These are phyloP conservation scores for Euphorbia peplus DNA, from an alignment of 345 rosid genomes.

Conservation along the genomic window DNA sequence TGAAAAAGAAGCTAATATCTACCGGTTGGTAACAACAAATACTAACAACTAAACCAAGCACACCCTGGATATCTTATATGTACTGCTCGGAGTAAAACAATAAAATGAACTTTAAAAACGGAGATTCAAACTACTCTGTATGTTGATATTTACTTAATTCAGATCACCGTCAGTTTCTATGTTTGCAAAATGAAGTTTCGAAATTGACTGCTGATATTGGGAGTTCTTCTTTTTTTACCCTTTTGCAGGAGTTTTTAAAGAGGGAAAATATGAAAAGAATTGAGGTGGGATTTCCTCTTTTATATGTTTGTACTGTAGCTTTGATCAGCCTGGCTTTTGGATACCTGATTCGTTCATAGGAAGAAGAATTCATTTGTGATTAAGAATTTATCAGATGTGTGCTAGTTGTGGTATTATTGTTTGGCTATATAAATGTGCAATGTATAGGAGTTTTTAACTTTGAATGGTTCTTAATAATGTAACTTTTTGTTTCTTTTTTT, in stretches of 20 bases:
- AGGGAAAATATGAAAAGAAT: constrained; percentile 24
- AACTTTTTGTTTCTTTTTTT: no score
- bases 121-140: no score
- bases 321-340: constrained; percentile 36
- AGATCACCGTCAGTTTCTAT: background rate
- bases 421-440: no score
- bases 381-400: background rate
- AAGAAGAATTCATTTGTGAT: background rate
- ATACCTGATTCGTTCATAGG: constrained; percentile 32
- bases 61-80: no score
- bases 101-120: no score
- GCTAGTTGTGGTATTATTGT: background rate
- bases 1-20: no score
- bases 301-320: constrained; percentile 42
- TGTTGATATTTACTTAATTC: background rate
- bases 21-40: no score
- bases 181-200: background rate
- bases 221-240: background rate
- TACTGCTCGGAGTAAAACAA: no score
- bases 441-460: no score
- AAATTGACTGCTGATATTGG: background rate
- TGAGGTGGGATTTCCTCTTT: constrained; percentile 44
- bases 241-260: constrained; percentile 39
- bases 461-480: no score
- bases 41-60: no score